Conservation (phyloP, 2,329 filamentous ascomycete species). For the Arthroderma uncinatum region DNA sequence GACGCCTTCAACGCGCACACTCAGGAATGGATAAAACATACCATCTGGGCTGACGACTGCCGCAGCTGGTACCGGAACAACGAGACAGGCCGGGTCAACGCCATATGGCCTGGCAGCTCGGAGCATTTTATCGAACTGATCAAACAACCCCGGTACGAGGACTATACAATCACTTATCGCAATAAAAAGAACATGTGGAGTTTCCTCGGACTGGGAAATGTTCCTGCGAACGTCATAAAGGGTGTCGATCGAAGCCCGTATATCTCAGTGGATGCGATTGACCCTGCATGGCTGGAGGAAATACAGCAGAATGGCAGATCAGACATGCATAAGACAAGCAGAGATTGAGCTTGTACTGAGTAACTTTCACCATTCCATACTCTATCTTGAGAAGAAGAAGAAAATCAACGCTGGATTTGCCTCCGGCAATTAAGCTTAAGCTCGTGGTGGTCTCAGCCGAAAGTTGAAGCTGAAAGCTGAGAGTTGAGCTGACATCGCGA, state of each 20-base stretch:
- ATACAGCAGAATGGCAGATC: not conserved
- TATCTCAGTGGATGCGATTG: slow-evolving; percentile 23
- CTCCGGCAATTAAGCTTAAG: not conserved
- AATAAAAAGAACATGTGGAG: slow-evolving; percentile 22
- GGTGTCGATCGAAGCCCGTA: slow-evolving; percentile 24
- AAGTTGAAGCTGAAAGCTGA: not conserved
- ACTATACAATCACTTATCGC: slow-evolving; percentile 30
- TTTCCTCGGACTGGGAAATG: slow-evolving; percentile 25
- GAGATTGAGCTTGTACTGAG: not conserved
- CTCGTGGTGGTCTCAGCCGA: not conserved
- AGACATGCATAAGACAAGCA: not conserved
- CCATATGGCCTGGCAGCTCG: slow-evolving; percentile 42
- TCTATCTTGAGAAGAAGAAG: too few relatives aligned
- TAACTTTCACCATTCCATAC: too few relatives aligned
- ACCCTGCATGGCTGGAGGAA: slow-evolving; percentile 26
- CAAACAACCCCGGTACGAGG: slow-evolving; percentile 33
- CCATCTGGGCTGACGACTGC: slow-evolving; percentile 22
- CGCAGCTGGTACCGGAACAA: slow-evolving; percentile 25
- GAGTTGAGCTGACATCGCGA: too few relatives aligned
- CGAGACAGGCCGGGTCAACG: slow-evolving; percentile 35
- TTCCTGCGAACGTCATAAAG: slow-evolving; percentile 20
- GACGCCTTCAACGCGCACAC: slow-evolving; percentile 27
- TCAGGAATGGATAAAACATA: slow-evolving; percentile 25
- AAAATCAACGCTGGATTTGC: not conserved
- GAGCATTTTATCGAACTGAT: slow-evolving; percentile 40